phyloP scores from a whole-genome alignment of 305 asterid genomes.

The Fraxinus greggii region DNA sequence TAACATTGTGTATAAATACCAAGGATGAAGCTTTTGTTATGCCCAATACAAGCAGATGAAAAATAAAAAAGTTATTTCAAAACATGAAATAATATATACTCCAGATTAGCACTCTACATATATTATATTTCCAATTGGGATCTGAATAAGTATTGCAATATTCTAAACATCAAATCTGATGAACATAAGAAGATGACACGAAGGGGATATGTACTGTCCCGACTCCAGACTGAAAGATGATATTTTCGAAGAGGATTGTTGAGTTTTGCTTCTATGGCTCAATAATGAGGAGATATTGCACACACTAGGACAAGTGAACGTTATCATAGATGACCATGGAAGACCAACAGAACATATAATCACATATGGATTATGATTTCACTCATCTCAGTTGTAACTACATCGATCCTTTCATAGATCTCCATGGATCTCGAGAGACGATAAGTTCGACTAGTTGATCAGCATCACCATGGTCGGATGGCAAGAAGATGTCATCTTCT shows the following conservation, averaged over 20 bases:
- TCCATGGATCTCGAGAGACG: too few species aligned
- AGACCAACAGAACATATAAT: neutral
- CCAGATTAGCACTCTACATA: too few species aligned
- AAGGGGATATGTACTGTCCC: neutral
- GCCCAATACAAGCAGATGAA: too few species aligned
- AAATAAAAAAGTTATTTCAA: too few species aligned
- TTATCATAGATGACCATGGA: neutral
- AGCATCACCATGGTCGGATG: constrained; percentile 37
- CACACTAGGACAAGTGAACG: neutral
- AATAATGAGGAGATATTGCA: neutral
- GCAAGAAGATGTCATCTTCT: constrained; percentile 55
- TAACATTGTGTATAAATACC: too few species aligned
- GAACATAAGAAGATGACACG: neutral
- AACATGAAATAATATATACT: too few species aligned
- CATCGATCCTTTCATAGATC: neutral
- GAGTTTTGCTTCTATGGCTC: neutral
- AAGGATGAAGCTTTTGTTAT: too few species aligned
- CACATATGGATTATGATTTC: neutral
- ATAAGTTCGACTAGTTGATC: constrained; percentile 3
- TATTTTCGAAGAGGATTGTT: neutral
- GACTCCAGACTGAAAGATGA: neutral
- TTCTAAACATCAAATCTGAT: neutral
- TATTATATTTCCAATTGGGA: too few species aligned
- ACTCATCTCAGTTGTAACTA: neutral
- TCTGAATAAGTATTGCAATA: too few species aligned